These are phyloP conservation scores for Linum trigynum DNA, from an alignment of 345 rosid genomes.

Conservation along the genomic window DNA sequence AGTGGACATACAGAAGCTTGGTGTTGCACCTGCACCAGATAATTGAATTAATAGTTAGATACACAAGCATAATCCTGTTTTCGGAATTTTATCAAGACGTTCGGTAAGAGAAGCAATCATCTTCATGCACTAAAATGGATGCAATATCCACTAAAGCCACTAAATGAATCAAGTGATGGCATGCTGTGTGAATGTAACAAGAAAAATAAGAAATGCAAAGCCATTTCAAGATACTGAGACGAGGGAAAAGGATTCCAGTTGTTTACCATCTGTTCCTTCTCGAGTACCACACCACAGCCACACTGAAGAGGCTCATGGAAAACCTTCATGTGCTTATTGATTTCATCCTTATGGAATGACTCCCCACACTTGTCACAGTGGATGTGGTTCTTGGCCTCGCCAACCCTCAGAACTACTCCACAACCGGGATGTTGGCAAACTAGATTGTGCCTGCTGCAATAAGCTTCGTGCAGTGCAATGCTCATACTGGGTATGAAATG, in stretches of 20 bases:
- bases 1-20: slow-evolving; percentile 62
- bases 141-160: background rate
- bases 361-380: slow-evolving; percentile 87
- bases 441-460: slow-evolving; percentile 72
- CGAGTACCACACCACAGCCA: slow-evolving; percentile 70
- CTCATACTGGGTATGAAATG: slow-evolving; percentile 75
- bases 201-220: background rate
- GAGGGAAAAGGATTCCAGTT: background rate
- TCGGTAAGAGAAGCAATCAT: background rate
- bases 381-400: slow-evolving; percentile 61
- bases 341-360: slow-evolving; percentile 65
- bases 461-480: slow-evolving; percentile 75
- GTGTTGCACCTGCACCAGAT: slow-evolving; percentile 52
- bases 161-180: background rate
- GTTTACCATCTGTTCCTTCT: slow-evolving; percentile 82
- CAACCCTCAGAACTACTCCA: slow-evolving; percentile 64
- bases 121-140: no score
- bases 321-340: slow-evolving; percentile 87
- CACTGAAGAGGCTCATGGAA: slow-evolving; percentile 79
- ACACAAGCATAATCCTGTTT: background rate
- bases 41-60: no score
- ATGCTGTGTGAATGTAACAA: background rate
- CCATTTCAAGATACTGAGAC: background rate
- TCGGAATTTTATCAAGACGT: background rate
- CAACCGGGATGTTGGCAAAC: slow-evolving; percentile 65